Evolutionary conservation across 331 rosid genomes (phyloP).

Genomic region (Erythrophleum ivorense): DNA sequence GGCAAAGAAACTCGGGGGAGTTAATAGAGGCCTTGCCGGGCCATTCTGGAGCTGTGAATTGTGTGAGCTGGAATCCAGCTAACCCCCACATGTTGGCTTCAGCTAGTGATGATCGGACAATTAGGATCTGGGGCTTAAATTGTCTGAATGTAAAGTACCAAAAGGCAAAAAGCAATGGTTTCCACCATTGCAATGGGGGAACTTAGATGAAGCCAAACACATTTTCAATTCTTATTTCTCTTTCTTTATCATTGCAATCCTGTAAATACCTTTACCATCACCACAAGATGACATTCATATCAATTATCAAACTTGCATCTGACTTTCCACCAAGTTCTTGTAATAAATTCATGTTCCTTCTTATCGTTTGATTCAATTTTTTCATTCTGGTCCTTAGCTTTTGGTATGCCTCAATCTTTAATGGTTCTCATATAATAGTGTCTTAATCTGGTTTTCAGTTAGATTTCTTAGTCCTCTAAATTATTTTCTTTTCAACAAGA

Average conservation of each 20-base stretch:
- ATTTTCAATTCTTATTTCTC: neutral
- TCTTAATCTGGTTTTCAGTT: neutral
- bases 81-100: conserved; percentile 26
- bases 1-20: conserved; percentile 9
- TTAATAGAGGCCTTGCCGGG: conserved; percentile 23
- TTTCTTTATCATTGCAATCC: conserved; percentile 10
- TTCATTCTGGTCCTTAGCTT: neutral
- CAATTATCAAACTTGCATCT: conserved; percentile 15
- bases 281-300: conserved; percentile 13
- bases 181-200: conserved; percentile 1
- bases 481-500: neutral
- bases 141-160: conserved; percentile 3
- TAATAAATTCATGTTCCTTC: conserved; percentile 31
- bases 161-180: conserved; percentile 5
- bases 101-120: conserved; percentile 24
- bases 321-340: neutral
- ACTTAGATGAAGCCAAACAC: neutral
- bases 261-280: conserved; percentile 13
- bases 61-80: conserved; percentile 23
- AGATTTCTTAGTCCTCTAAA: neutral
- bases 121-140: conserved; percentile 18
- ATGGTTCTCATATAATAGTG: neutral
- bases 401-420: neutral
- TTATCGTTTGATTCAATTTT: neutral
- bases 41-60: conserved; percentile 30